A percentile compares a stretch with the other conserved stretches of the same genome.
Evolutionary conservation across 768 basidiomycete species (phyloP).

Genomic region (Serendipita vermifera): DNA sequence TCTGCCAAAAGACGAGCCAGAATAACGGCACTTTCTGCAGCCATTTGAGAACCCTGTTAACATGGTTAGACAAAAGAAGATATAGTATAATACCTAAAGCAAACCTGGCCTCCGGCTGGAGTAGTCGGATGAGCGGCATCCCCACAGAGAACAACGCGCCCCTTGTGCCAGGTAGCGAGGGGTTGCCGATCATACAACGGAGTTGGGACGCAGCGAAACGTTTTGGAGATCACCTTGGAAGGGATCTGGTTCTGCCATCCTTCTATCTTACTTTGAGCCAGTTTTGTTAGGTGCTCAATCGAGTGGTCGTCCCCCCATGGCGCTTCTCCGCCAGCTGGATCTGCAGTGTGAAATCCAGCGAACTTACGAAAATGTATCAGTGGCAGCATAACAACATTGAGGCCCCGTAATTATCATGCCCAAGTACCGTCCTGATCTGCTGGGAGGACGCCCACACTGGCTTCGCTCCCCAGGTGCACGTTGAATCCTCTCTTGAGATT

Average conservation of each 20-base stretch:
- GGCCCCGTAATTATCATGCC: background rate
- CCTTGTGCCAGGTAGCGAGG: conserved; percentile 29
- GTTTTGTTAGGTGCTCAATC: conserved; percentile 21
- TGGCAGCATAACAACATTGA: background rate
- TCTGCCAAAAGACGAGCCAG: background rate
- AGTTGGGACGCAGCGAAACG: conserved; percentile 20
- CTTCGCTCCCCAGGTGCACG: background rate
- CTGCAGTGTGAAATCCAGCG: conserved; percentile 25
- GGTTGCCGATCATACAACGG: conserved; percentile 34
- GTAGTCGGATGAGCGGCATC: conserved; percentile 37
- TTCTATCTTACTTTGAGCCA: conserved; percentile 21
- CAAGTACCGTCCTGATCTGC: background rate
- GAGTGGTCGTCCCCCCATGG: conserved; percentile 21
- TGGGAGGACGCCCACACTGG: conserved; percentile 27
- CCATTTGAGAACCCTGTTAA: background rate
- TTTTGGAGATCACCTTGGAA: background rate
- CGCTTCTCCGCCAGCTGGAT: conserved; percentile 17
- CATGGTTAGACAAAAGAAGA: too few species aligned
- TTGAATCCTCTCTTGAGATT: background rate
- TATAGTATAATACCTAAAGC: background rate
- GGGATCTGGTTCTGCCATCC: conserved; percentile 14
- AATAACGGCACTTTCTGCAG: background rate
- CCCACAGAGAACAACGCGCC: conserved; percentile 31
- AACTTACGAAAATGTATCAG: conserved; percentile 18
- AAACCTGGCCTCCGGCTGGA: conserved; percentile 23